Evolutionary conservation across 164 flowering plant genomes (phyloP), one percentile per base, ranked within the genome.

Genomic region (Chimonanthus salicifolius): DNA sequence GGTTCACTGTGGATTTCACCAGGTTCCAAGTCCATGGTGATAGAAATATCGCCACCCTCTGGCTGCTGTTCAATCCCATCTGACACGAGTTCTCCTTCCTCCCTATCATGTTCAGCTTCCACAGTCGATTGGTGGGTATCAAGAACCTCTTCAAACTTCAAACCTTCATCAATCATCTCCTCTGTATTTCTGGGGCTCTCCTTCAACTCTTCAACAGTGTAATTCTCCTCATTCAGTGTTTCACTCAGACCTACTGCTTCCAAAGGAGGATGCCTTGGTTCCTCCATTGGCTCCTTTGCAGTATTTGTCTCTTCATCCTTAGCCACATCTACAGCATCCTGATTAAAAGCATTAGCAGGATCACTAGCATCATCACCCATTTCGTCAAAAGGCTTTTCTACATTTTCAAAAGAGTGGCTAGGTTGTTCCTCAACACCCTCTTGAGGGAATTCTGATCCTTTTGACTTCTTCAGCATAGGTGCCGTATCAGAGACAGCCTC

Each of bases 81-180:
- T 20, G 87, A 80, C 7, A 54, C 75, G 70, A 94, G 65, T 79
- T 92, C 98, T 71, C 94, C 99, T 71, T 93, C 99, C 84, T 92
- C 98, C 80, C 75, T 87, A 20, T 90, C 97, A 76, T 78, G 79
- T 45, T 80, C 91, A 46, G 50, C 50, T 49, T 87, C 94, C 49
- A 65, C 1, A 33, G 33, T 9, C n/a, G 74, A 70, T n/a, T 80
- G 83, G 66, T 79, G 83, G 50, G 73, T 49, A 20, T 83, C 90
- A 66, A 75, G 84, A 74, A 82, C 88, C 13, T 77, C 81, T 4
- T 51, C 83, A 71, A 81, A 81, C 64, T 80, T 83, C 51, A 75
- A 46, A 16, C 64, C 80, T 50, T 83, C 90, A 77, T 83, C 88
- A 71, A 74, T n/a, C 7, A 13, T 54, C 10, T 33, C 33, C 33